A percentile compares a stretch with the other conserved stretches of the same genome.
phyloP scores from a whole-genome alignment of 225 moss, liverwort and hornwort species.

The Ulota crispa region DNA sequence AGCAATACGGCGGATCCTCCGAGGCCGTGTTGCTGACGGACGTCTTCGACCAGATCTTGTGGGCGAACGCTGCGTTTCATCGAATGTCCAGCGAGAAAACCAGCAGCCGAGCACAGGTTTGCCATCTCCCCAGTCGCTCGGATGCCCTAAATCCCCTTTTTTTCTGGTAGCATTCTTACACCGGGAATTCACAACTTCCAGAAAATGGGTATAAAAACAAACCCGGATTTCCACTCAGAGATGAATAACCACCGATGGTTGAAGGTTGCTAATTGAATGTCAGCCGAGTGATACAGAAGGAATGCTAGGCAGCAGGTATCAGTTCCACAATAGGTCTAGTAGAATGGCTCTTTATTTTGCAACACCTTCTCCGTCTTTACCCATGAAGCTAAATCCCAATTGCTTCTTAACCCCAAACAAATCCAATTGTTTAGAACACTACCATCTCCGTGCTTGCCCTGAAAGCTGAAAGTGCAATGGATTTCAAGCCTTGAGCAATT shows the following conservation, averaged over 20 bases:
- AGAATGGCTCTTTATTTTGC: no score
- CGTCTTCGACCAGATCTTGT: constrained; percentile 33
- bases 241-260: no score
- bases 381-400: no score
- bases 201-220: not conserved
- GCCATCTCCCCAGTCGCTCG: not conserved
- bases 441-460: not conserved
- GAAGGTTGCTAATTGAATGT: not conserved
- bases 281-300: not conserved
- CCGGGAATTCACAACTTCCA: not conserved
- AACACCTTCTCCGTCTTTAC: no score
- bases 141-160: not conserved
- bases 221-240: not conserved
- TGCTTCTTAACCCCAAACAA: no score
- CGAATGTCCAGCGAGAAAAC: constrained; percentile 44
- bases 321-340: no score
- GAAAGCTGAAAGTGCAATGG: not conserved
- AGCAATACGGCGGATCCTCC: constrained; percentile 38
- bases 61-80: constrained; percentile 57
- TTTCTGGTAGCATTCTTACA: not conserved
- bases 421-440: no score
- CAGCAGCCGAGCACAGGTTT: constrained; percentile 16
- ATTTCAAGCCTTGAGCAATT: not conserved
- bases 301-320: not conserved
- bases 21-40: constrained; percentile 64